A percentile compares a stretch with the other conserved stretches of the same genome.
Evolutionary conservation across 2,329 filamentous ascomycete species (phyloP).

Genomic region (Fusarium denticulatum): DNA sequence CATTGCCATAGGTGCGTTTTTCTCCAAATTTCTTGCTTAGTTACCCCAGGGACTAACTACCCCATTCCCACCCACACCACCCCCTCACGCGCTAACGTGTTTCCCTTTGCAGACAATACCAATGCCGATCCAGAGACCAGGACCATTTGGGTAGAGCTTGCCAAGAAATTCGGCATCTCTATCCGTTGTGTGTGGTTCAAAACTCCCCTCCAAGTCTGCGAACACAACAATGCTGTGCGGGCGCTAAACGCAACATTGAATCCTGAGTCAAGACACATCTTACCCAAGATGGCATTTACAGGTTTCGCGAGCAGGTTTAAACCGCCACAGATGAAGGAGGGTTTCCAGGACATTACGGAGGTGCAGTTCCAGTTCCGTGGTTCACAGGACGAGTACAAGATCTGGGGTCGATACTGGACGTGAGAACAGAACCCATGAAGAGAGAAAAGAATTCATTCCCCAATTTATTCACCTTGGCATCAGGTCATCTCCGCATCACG

Average conservation of each 20-base stretch:
- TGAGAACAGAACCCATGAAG: conserved; percentile 47
- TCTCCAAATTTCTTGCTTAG: conserved; percentile 3
- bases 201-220: conserved; percentile 72
- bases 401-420: conserved; percentile 84
- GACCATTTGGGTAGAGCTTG: conserved; percentile 80
- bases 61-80: conserved; percentile 32
- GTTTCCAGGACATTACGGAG: conserved; percentile 81
- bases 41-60: not conserved
- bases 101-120: conserved; percentile 79
- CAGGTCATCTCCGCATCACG: conserved; percentile 30
- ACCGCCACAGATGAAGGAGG: conserved; percentile 77
- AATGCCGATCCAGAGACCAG: conserved; percentile 85
- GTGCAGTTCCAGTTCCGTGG: conserved; percentile 82
- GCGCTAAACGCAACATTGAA: conserved; percentile 78
- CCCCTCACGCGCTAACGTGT: conserved; percentile 25
- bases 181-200: conserved; percentile 90
- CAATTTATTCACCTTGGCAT: conserved; percentile 22
- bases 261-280: conserved; percentile 77
- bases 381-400: conserved; percentile 69
- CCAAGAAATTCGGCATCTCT: conserved; percentile 73
- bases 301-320: conserved; percentile 78
- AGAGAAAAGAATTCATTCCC: not conserved
- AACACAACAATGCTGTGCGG: conserved; percentile 90
- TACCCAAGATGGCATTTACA: conserved; percentile 84
- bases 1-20: conserved; percentile 79